Base-by-base conservation (phyloP, 2,329 filamentous ascomycete genomes). In the Dactylonectria estremocensis region DNA sequence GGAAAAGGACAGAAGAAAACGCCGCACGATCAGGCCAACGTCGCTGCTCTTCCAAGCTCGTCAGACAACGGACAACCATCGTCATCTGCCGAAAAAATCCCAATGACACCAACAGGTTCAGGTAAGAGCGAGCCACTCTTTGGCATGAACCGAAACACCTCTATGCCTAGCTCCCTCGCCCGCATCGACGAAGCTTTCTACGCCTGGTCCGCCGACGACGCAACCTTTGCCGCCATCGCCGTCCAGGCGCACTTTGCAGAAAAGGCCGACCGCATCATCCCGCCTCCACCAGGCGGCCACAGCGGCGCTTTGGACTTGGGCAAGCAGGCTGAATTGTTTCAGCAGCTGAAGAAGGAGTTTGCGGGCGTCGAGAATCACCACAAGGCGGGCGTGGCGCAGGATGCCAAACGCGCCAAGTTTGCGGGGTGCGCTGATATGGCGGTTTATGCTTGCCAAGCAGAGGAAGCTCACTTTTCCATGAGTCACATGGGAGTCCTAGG, bases 381-480 rank as follows among this genome's bases (percentile, higher is more conserved):
- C 3, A 69, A 64, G 48, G 70, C 67, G 10, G 35, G 60, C 28
- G 69, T 66, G 1, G 70, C 69, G 5, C 73, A 71, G 7, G 58
- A 72, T 22, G 76, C 71, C 5, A 57, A 58, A 11, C 65, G 48
- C n/a, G 77, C 73, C 0, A 62, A 69, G 61, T 76, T 77, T 66
- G 77, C 77, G 11, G 76, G 73, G 2, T 75, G 69, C 45, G 72
- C 77, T 0, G 76, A 78, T 43, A 58, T 50, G 46, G 77, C 77
- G 1, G 35, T 68, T 8, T 79, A 72, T 48, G 77, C 77, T 3
- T 57, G 56, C 3, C 68, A 74, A 43, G 77, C 77, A 0, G 68
- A 69, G 24, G 71, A 72, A 49, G 76, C 77, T 18, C 59, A 67
- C 6, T 72, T 67, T 63, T 69, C 76, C 3, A 24, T 75, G 43